phyloP scores from a whole-genome alignment of 352 stramenopile genomes.

The Elongisporangium anandrum region DNA sequence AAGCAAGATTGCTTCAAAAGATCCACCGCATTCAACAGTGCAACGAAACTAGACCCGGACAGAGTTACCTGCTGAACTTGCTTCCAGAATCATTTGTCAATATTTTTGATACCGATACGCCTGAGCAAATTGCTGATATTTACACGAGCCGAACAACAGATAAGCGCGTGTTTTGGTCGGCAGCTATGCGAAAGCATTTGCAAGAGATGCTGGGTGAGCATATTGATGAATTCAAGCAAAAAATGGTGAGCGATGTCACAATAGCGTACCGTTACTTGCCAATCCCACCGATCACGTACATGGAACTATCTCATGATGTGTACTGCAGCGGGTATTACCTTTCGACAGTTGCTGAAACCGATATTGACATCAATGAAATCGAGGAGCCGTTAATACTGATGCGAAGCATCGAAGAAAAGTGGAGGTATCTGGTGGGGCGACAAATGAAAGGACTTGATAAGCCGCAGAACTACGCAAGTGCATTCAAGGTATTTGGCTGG shows the following conservation, averaged over 20 bases:
- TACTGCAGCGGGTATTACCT: conserved; percentile 77
- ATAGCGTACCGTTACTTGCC: conserved; percentile 56
- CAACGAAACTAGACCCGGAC: conserved; percentile 31
- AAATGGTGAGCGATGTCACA: conserved; percentile 46
- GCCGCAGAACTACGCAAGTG: conserved; percentile 39
- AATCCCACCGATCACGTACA: conserved; percentile 62
- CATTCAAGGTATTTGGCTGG: conserved; percentile 72
- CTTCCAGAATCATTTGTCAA: conserved; percentile 69
- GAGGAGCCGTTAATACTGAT: conserved; percentile 75
- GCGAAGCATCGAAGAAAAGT: conserved; percentile 77
- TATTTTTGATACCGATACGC: conserved; percentile 56
- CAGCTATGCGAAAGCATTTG: conserved; percentile 64
- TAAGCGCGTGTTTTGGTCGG: conserved; percentile 66
- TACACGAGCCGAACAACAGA: conserved; percentile 52
- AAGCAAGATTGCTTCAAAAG: conserved; percentile 53
- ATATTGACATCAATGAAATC: conserved; percentile 51
- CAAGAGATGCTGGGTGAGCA: conserved; percentile 73
- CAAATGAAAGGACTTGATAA: conserved; percentile 37
- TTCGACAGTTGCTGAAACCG: conserved; percentile 55
- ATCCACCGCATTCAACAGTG: conserved; percentile 61
- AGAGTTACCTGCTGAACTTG: conserved; percentile 69
- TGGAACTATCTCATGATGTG: conserved; percentile 67
- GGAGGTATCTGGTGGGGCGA: conserved; percentile 44
- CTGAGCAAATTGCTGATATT: conserved; percentile 62
- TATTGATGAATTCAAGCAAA: conserved; percentile 60